phyloP scores from a whole-genome alignment of 768 basidiomycete genomes.

The Rhodotorula paludigena region DNA sequence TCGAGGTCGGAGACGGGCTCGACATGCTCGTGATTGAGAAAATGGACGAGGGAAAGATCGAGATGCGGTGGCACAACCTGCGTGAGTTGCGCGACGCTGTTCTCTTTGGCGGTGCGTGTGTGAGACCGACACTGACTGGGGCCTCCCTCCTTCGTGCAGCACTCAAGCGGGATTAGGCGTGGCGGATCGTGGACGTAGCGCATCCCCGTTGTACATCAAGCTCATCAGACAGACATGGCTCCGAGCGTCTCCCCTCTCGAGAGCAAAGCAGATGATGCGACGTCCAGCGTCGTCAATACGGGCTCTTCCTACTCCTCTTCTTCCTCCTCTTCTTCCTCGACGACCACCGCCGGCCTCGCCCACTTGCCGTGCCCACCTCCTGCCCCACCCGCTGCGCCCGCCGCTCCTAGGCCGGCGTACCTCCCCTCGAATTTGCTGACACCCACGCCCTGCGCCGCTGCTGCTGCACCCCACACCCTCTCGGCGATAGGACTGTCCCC shows the following conservation, averaged over 20 bases:
- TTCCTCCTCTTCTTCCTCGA: conserved; percentile 42
- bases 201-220: background rate
- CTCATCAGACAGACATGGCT: no score
- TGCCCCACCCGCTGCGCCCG: background rate
- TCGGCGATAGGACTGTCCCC: conserved; percentile 9
- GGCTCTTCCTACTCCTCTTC: conserved; percentile 28
- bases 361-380: background rate
- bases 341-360: conserved; percentile 24
- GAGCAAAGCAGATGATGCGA: no score
- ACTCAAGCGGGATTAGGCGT: background rate
- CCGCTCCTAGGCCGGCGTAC: conserved; percentile 23
- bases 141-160: background rate
- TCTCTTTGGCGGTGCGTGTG: background rate
- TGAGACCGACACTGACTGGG: background rate
- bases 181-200: background rate
- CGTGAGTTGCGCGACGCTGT: background rate
- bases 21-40: conserved; percentile 51
- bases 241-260: no score
- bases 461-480: background rate
- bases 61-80: conserved; percentile 20
- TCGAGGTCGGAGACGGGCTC: conserved; percentile 95
- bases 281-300: background rate
- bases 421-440: conserved; percentile 23
- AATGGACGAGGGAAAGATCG: background rate
- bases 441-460: background rate